Conservation (phyloP, 139 green algal species). For the Limnomonas spitsbergensis region DNA sequence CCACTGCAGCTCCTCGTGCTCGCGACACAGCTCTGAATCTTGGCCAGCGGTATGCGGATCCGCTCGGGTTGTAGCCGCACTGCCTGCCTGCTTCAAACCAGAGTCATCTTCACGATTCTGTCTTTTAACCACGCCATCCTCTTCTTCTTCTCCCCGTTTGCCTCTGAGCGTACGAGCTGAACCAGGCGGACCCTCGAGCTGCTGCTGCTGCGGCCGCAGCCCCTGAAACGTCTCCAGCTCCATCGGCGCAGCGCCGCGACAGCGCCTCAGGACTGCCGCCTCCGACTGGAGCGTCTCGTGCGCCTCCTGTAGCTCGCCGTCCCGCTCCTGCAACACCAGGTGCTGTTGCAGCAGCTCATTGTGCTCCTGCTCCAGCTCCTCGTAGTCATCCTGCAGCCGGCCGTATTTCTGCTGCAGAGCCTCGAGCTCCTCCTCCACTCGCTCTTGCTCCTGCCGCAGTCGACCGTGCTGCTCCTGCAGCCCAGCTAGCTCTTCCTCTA, state of each 20-base stretch:
- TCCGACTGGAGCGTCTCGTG: background rate
- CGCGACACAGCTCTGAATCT: background rate
- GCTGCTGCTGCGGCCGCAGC: background rate
- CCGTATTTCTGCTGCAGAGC: background rate
- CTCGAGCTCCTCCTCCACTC: background rate
- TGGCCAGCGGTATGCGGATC: too few species aligned
- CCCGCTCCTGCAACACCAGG: background rate
- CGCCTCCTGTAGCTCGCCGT: background rate
- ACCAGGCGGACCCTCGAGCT: background rate
- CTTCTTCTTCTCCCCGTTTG: too few species aligned
- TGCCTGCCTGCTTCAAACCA: too few species aligned
- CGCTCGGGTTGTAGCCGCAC: too few species aligned
- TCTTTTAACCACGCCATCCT: too few species aligned
- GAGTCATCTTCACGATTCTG: too few species aligned
- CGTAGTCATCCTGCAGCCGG: background rate
- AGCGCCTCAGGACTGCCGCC: background rate
- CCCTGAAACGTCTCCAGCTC: background rate
- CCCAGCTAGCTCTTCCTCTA: background rate
- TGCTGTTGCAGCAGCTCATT: background rate
- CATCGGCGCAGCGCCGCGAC: background rate
- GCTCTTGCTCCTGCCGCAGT: background rate
- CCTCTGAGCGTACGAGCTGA: too few species aligned
- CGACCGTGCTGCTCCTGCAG: background rate
- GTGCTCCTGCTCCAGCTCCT: background rate
- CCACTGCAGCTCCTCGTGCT: background rate